These are phyloP conservation scores for Takakia lepidozioides DNA, from an alignment of 225 moss, liverwort and hornwort genomes.

Conservation along the genomic window DNA sequence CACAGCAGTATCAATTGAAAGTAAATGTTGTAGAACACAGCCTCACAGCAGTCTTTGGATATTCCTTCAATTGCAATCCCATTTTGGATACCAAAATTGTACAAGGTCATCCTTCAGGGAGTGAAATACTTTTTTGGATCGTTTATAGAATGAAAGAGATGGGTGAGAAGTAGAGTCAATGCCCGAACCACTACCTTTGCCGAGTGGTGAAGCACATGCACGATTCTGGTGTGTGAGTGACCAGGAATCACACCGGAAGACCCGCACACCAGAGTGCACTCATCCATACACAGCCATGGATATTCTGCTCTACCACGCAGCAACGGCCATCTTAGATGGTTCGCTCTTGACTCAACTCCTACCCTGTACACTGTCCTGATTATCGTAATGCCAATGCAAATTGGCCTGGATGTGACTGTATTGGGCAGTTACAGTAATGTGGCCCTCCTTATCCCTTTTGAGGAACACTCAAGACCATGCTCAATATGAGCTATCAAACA, in stretches of 20 bases:
- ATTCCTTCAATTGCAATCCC: too few species aligned
- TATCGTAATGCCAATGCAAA: too few species aligned
- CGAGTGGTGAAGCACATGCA: constrained; percentile 60
- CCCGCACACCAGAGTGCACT: constrained; percentile 51
- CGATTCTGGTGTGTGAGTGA: constrained; percentile 42
- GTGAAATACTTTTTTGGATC: too few species aligned
- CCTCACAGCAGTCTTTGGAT: too few species aligned
- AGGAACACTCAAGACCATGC: constrained; percentile 57
- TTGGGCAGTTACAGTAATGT: too few species aligned
- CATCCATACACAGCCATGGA: too few species aligned
- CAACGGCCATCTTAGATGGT: constrained; percentile 50
- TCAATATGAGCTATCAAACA: constrained; percentile 42
- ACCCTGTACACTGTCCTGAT: background rate
- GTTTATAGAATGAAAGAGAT: constrained; percentile 9
- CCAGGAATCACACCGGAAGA: constrained; percentile 11
- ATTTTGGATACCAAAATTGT: too few species aligned
- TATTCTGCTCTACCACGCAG: constrained; percentile 47
- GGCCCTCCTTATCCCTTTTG: constrained; percentile 1
- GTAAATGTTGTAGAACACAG: too few species aligned
- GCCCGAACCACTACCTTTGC: constrained; percentile 68
- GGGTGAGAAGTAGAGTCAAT: constrained; percentile 55
- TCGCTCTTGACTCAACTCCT: constrained; percentile 47
- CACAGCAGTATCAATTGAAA: too few species aligned
- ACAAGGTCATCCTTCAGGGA: too few species aligned
- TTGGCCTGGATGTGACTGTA: constrained; percentile 13